Conservation (phyloP, 2,329 filamentous ascomycete species). For the Lasiodiplodia hormozganensis region DNA sequence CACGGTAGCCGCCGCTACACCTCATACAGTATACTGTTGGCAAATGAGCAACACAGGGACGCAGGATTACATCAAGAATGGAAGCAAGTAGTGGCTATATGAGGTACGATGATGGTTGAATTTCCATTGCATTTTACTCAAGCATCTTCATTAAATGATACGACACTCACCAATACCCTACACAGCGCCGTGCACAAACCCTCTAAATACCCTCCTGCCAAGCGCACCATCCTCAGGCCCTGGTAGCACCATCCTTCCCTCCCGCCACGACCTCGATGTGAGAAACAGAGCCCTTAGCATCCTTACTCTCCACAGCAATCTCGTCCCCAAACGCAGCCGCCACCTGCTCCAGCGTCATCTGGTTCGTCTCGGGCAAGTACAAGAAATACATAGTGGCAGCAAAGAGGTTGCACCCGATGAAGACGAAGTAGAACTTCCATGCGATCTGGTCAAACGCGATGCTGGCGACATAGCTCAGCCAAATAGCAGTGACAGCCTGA, state of each 20-base stretch:
- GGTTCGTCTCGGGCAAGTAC: slow-evolving; percentile 46
- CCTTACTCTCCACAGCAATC: background rate
- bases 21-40: no score
- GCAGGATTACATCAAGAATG: no score
- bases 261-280: background rate
- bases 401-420: slow-evolving; percentile 43
- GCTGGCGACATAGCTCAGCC: slow-evolving; percentile 39
- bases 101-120: no score
- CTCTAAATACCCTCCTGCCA: no score
- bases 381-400: slow-evolving; percentile 42
- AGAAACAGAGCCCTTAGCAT: background rate
- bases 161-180: no score
- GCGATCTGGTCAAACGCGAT: slow-evolving; percentile 45
- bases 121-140: no score
- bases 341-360: slow-evolving; percentile 44
- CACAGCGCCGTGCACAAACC: no score
- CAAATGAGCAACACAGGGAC: no score
- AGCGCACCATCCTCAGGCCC: no score
- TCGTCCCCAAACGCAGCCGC: slow-evolving; percentile 44
- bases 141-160: no score
- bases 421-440: slow-evolving; percentile 51
- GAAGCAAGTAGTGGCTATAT: no score
- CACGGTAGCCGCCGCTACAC: no score
- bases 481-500: slow-evolving; percentile 35
- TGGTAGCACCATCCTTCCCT: background rate